Evolutionary conservation across 306 rosid genomes (phyloP).

Genomic region (Acacia melanoxylon): DNA sequence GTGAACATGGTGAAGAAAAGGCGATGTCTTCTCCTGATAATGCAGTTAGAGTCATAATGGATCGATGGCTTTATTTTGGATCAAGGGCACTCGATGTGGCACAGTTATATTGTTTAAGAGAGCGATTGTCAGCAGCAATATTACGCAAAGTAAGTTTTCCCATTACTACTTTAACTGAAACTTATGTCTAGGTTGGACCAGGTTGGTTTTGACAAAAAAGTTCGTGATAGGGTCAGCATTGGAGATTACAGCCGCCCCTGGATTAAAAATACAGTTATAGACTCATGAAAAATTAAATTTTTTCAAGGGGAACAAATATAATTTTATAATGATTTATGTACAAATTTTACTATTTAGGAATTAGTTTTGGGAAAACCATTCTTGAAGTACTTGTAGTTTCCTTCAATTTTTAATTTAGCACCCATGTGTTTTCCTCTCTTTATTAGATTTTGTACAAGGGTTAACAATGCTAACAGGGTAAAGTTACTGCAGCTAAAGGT

Average conservation of each 20-base stretch:
- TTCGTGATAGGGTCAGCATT: not conserved
- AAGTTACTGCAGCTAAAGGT: no score
- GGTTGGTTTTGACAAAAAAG: not conserved
- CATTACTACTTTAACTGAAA: not conserved
- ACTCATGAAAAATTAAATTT: not conserved
- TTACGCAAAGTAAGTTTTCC: slow-evolving; percentile 60
- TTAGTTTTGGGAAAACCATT: no score
- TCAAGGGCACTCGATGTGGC: slow-evolving; percentile 92
- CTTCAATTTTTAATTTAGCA: no score
- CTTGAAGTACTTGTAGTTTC: no score
- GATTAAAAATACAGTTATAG: not conserved
- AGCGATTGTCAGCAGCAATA: slow-evolving; percentile 73
- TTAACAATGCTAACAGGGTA: no score
- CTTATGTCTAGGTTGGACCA: not conserved
- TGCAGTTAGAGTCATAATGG: slow-evolving; percentile 63
- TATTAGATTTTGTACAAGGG: no score
- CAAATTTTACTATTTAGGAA: not conserved
- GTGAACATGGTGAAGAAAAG: slow-evolving; percentile 47
- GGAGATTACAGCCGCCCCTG: no score
- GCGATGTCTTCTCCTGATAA: slow-evolving; percentile 80
- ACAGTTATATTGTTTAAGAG: slow-evolving; percentile 89
- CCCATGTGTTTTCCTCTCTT: no score
- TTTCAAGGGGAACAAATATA: no score
- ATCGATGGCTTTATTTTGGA: slow-evolving; percentile 74
- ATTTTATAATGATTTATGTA: not conserved